These are phyloP conservation scores for Vinca minor DNA, from an alignment of 257 asterid species.

Conservation along the genomic window DNA sequence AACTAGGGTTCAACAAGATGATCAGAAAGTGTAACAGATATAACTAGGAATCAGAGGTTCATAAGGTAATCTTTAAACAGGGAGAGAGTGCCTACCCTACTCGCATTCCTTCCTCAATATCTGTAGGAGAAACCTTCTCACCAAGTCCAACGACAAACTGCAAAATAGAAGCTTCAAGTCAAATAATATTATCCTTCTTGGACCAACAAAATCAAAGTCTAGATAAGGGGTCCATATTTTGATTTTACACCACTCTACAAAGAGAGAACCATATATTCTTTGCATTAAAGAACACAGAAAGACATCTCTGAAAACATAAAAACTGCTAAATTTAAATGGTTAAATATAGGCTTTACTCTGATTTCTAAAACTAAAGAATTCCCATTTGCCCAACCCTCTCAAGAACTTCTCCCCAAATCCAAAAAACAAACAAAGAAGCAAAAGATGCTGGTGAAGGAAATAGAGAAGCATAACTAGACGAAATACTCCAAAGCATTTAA, in stretches of 20 bases:
- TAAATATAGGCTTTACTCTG: too few relatives aligned
- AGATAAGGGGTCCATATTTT: too few relatives aligned
- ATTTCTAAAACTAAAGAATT: too few relatives aligned
- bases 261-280: too few relatives aligned
- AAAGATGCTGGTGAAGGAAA: too few relatives aligned
- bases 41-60: not conserved
- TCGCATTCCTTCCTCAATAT: conserved; percentile 98
- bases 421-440: not conserved
- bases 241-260: too few relatives aligned
- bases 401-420: not conserved
- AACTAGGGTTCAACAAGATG: not conserved
- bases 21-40: not conserved
- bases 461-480: not conserved
- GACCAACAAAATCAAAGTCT: too few relatives aligned
- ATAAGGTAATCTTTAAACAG: not conserved
- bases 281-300: too few relatives aligned
- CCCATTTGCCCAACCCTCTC: not conserved
- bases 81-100: conserved; percentile 57
- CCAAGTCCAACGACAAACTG: conserved; percentile 97
- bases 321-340: too few relatives aligned
- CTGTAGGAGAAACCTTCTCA: conserved; percentile 95
- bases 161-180: conserved; percentile 18
- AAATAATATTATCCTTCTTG: not conserved
- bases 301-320: too few relatives aligned
- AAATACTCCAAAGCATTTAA: not conserved